These are phyloP conservation scores for Chenopodium suecicum DNA, from an alignment of 148 eudicot species.

Conservation along the genomic window DNA sequence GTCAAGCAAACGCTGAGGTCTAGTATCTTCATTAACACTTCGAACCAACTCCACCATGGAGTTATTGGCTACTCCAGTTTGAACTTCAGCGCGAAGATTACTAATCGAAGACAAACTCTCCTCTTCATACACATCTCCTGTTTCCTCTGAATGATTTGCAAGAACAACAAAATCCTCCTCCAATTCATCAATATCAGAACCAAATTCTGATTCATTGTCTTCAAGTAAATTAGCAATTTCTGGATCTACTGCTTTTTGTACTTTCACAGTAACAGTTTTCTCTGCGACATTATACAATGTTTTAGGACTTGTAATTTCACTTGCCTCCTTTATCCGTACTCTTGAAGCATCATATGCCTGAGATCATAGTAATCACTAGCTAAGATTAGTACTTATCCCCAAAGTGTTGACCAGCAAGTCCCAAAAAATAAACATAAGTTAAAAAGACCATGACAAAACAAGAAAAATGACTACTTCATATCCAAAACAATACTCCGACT, in stretches of 20 bases:
- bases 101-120: conserved; percentile 28
- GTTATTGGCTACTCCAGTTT: conserved; percentile 17
- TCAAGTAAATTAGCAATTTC: conserved; percentile 75
- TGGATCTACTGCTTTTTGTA: conserved; percentile 78
- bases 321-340: conserved; percentile 41
- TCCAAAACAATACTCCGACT: background rate
- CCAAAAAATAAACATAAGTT: background rate
- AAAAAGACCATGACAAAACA: background rate
- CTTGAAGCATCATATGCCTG: conserved; percentile 97
- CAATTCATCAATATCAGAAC: conserved; percentile 81
- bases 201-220: conserved; percentile 65
- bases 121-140: conserved; percentile 33
- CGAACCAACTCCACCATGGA: conserved; percentile 9
- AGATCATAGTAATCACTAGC: conserved; percentile 12
- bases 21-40: conserved; percentile 38
- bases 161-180: conserved; percentile 88
- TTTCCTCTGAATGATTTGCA: conserved; percentile 65
- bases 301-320: conserved; percentile 49
- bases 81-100: conserved; percentile 25
- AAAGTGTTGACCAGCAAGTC: background rate
- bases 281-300: conserved; percentile 64
- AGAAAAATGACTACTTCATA: background rate
- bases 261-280: conserved; percentile 57
- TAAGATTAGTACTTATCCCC: background rate
- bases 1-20: conserved; percentile 67